Conservation (phyloP, 805 yeast species). For the Kazachstania taianensis region DNA sequence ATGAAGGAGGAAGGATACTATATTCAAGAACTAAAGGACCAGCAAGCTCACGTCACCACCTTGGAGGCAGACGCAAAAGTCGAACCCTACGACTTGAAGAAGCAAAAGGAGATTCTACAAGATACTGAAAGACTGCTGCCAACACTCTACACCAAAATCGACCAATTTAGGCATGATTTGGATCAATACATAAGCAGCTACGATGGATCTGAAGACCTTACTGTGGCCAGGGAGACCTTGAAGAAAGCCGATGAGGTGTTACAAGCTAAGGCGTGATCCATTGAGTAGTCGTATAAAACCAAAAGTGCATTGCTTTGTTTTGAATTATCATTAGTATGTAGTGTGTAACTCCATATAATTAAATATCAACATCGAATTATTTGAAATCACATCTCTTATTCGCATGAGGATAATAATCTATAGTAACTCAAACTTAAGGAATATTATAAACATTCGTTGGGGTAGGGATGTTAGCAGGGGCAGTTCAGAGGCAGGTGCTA, state of each 20-base stretch:
- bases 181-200: constrained; percentile 32
- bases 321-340: too few relatives aligned
- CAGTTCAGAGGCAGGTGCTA: too few relatives aligned
- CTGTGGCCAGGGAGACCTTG: constrained; percentile 21
- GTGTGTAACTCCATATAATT: too few relatives aligned
- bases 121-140: constrained; percentile 48
- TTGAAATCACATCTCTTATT: too few relatives aligned
- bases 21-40: constrained; percentile 47
- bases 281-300: too few relatives aligned
- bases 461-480: too few relatives aligned
- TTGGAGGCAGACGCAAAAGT: constrained; percentile 35
- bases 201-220: constrained; percentile 28
- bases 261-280: too few relatives aligned
- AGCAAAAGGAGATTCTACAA: constrained; percentile 40
- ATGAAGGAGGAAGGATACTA: constrained; percentile 58
- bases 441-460: too few relatives aligned
- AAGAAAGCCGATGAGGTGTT: constrained; percentile 21
- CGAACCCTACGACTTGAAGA: constrained; percentile 59
- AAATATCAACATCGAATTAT: too few relatives aligned
- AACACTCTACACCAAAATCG: constrained; percentile 35
- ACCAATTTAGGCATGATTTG: constrained; percentile 32
- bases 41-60: constrained; percentile 37
- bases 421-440: too few relatives aligned
- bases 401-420: too few relatives aligned
- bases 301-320: too few relatives aligned